A percentile compares a stretch with the other conserved stretches of the same genome.
phyloP scores from a whole-genome alignment of 345 rosid species.

The Gossypium rotundifolium region DNA sequence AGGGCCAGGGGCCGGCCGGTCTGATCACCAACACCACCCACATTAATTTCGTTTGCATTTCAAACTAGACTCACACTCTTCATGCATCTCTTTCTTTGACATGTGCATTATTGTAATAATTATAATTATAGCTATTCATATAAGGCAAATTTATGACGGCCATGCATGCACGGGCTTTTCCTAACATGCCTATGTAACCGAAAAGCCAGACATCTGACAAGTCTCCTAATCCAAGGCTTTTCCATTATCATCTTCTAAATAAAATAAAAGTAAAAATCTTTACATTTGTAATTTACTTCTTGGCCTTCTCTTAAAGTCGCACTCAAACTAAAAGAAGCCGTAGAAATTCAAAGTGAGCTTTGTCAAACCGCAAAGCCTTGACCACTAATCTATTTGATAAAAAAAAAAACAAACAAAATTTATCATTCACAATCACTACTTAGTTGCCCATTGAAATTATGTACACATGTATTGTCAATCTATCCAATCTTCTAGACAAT shows the following conservation, averaged over 20 bases:
- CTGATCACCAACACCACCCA: not conserved
- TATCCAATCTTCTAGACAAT: not conserved
- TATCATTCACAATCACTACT: constrained; percentile 3
- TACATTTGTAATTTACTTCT: constrained; percentile 6
- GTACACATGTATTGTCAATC: no score
- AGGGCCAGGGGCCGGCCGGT: no score
- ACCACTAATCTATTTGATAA: constrained; percentile 1
- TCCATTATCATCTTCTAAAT: not conserved
- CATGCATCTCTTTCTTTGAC: not conserved
- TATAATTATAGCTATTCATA: not conserved
- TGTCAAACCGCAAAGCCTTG: constrained; percentile 9
- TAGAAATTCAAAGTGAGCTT: not conserved
- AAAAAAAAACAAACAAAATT: not conserved
- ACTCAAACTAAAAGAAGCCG: not conserved
- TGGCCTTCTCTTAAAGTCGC: not conserved
- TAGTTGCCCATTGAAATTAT: no score
- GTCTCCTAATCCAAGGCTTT: constrained; percentile 19
- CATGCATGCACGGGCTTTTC: constrained; percentile 13
- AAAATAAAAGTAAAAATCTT: not conserved
- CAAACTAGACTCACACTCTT: not conserved
- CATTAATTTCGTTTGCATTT: not conserved
- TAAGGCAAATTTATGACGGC: constrained; percentile 7
- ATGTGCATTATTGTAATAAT: not conserved
- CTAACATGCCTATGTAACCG: constrained; percentile 31
- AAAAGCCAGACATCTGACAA: constrained; percentile 31